phyloP scores from a whole-genome alignment of 768 basidiomycete species.

The Leucocoprinus leucothites region DNA sequence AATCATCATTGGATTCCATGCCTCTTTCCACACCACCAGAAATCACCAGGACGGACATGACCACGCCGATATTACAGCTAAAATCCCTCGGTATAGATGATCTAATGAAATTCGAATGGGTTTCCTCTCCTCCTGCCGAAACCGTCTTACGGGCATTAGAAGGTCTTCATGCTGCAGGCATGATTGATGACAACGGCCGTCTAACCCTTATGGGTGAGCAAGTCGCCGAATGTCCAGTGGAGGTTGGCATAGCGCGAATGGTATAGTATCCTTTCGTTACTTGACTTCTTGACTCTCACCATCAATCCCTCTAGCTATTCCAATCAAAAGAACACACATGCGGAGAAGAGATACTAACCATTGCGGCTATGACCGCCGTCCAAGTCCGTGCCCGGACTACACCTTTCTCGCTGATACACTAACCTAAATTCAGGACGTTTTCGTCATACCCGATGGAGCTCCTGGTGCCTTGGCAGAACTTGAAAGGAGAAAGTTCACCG shows the following conservation, averaged over 20 bases:
- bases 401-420: background rate
- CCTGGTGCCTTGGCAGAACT: constrained; percentile 86
- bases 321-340: constrained; percentile 82
- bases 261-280: constrained; percentile 39
- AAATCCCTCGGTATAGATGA: constrained; percentile 96
- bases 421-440: constrained; percentile 63
- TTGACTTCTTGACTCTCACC: background rate
- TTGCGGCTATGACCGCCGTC: constrained; percentile 92
- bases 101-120: constrained; percentile 95
- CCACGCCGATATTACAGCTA: constrained; percentile 87
- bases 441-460: constrained; percentile 84
- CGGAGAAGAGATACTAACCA: constrained; percentile 93
- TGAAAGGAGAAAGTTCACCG: constrained; percentile 93
- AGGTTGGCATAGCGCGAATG: constrained; percentile 92
- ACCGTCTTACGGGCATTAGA: constrained; percentile 85
- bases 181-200: constrained; percentile 80
- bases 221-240: constrained; percentile 93
- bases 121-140: constrained; percentile 83
- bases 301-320: constrained; percentile 59
- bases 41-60: constrained; percentile 87
- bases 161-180: constrained; percentile 73
- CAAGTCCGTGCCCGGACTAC: constrained; percentile 48
- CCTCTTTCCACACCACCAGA: constrained; percentile 79
- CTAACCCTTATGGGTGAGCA: constrained; percentile 76
- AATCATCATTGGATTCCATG: constrained; percentile 56